phyloP scores from a whole-genome alignment of 73 alveolate genomes.

The Uronychia setigera region DNA sequence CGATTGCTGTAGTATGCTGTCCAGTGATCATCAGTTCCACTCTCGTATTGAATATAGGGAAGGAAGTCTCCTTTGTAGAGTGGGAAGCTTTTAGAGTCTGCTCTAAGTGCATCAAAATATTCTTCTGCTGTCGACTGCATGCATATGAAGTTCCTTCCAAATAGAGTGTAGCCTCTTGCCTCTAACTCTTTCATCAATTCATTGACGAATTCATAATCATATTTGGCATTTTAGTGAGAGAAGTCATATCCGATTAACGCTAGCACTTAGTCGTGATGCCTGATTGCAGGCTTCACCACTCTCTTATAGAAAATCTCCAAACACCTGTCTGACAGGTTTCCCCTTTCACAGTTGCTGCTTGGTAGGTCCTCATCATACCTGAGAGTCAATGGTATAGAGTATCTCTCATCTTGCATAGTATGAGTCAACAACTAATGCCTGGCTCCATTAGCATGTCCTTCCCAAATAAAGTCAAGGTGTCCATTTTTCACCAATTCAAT shows the following conservation, averaged over 20 bases:
- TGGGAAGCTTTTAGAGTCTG: constrained; percentile 13
- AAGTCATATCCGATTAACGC: constrained; percentile 48
- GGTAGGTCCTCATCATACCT: constrained; percentile 11
- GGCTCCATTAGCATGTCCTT: constrained; percentile 19
- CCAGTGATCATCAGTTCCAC: constrained; percentile 31
- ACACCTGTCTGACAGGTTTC: neutral
- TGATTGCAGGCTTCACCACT: neutral
- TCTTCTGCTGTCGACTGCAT: constrained; percentile 47
- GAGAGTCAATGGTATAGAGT: constrained; percentile 14
- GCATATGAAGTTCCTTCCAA: constrained; percentile 27
- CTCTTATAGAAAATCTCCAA: neutral
- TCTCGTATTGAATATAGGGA: constrained; percentile 45
- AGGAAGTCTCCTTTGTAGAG: constrained; percentile 61
- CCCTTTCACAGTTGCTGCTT: neutral
- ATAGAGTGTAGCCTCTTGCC: neutral
- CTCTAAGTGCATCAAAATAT: constrained; percentile 26
- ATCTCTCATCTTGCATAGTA: constrained; percentile 16
- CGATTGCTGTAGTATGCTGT: constrained; percentile 29
- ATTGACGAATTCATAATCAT: constrained; percentile 16
- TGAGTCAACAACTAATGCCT: constrained; percentile 1
- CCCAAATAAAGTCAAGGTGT: constrained; percentile 31
- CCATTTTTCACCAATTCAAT: constrained; percentile 18
- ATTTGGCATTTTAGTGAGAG: constrained; percentile 9
- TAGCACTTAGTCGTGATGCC: constrained; percentile 1
- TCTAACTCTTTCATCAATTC: constrained; percentile 5